Evolutionary conservation across 176 grass and related monocot species (phyloP).

Genomic region (Rhynchospora pubera): DNA sequence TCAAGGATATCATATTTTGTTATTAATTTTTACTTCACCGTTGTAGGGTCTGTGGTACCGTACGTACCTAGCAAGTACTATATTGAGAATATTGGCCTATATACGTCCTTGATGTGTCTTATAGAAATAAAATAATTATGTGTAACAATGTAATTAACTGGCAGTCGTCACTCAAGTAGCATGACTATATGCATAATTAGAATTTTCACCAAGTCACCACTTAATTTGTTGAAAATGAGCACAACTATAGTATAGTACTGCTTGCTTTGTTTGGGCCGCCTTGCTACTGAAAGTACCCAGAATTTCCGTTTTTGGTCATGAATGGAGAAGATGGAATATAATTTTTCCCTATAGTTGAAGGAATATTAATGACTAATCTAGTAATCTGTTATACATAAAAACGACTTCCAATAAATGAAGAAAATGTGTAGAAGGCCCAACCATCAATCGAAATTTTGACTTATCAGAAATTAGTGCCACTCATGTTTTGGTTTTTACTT

Average conservation of each 20-base stretch:
- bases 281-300: background rate
- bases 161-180: background rate
- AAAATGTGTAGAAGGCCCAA: background rate
- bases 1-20: background rate
- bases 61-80: background rate
- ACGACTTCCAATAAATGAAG: background rate
- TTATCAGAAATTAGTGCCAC: background rate
- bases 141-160: background rate
- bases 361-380: constrained; percentile 3
- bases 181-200: background rate
- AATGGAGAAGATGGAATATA: background rate
- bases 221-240: constrained; percentile 7
- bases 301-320: background rate
- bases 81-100: background rate
- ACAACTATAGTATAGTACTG: background rate
- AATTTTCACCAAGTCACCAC: background rate
- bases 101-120: background rate
- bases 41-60: background rate
- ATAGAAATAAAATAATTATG: background rate
- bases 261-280: background rate
- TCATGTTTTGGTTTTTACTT: background rate
- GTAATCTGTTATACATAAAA: background rate
- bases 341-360: background rate
- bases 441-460: background rate
- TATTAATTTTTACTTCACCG: background rate